phyloP scores from a whole-genome alignment of 2,329 filamentous ascomycete species.

The Xylariaceae sp. region DNA sequence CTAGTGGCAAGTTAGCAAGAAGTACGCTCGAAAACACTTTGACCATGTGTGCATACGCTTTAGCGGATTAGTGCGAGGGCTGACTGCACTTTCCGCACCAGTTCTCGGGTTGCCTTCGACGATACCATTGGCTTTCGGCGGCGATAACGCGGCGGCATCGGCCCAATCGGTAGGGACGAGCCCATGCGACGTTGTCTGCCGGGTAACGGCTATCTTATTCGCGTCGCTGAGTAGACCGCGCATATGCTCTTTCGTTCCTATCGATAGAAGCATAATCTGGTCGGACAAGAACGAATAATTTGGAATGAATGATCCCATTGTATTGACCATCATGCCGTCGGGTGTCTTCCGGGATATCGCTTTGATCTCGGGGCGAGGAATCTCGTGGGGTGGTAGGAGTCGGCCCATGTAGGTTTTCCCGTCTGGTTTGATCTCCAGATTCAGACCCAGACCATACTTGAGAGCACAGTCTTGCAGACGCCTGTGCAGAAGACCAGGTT shows the following conservation, averaged over 20 bases:
- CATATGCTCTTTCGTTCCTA: conserved; percentile 77
- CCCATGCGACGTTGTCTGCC: conserved; percentile 77
- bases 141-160: conserved; percentile 59
- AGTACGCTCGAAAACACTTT: conserved; percentile 10
- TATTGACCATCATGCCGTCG: conserved; percentile 58
- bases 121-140: conserved; percentile 25
- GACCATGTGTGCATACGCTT: conserved; percentile 51
- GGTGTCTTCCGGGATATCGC: conserved; percentile 54
- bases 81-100: conserved; percentile 42
- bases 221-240: conserved; percentile 75
- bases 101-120: conserved; percentile 27
- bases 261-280: conserved; percentile 75
- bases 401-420: conserved; percentile 41
- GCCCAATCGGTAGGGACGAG: conserved; percentile 72
- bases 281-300: conserved; percentile 74
- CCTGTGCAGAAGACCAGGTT: conserved; percentile 57
- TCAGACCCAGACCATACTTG: conserved; percentile 54
- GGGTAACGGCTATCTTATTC: conserved; percentile 62
- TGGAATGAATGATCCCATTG: conserved; percentile 66
- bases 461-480: conserved; percentile 55
- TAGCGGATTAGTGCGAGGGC: conserved; percentile 49
- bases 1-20: conserved; percentile 36
- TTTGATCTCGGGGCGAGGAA: conserved; percentile 49
- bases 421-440: conserved; percentile 48
- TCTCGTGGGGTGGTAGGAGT: conserved; percentile 47